phyloP scores from a whole-genome alignment of 2,329 filamentous ascomycete genomes.

The Penicillium frequentans region DNA sequence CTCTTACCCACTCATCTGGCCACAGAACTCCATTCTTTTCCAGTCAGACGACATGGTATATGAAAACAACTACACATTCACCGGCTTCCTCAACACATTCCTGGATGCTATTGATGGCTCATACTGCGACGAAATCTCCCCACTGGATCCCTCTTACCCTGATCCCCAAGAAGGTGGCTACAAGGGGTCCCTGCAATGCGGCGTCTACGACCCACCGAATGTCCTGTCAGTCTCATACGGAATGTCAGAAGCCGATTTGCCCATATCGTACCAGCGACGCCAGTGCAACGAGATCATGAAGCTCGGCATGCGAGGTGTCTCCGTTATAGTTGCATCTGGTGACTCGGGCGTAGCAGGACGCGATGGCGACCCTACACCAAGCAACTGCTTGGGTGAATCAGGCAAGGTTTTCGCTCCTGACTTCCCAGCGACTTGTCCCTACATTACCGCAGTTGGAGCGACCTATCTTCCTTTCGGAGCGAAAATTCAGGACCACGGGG shows the following conservation, averaged over 20 bases:
- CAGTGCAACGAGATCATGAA: slow-evolving; percentile 50
- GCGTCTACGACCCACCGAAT: slow-evolving; percentile 41
- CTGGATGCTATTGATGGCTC: slow-evolving; percentile 51
- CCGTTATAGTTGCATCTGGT: slow-evolving; percentile 48
- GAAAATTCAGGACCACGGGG: slow-evolving; percentile 29
- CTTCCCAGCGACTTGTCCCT: slow-evolving; percentile 38
- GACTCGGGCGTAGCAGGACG: slow-evolving; percentile 46
- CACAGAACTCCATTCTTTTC: slow-evolving; percentile 50
- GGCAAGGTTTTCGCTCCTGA: slow-evolving; percentile 39
- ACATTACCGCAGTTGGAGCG: slow-evolving; percentile 39
- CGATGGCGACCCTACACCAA: slow-evolving; percentile 27
- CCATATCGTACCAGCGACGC: slow-evolving; percentile 36
- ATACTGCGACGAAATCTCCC: slow-evolving; percentile 47
- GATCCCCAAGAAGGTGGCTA: slow-evolving; percentile 41
- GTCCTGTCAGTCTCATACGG: slow-evolving; percentile 41
- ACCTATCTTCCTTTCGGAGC: slow-evolving; percentile 37
- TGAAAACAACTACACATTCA: slow-evolving; percentile 38
- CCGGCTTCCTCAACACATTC: slow-evolving; percentile 49
- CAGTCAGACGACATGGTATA: slow-evolving; percentile 47
- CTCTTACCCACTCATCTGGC: slow-evolving; percentile 50
- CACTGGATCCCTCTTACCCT: slow-evolving; percentile 46
- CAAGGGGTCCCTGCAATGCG: slow-evolving; percentile 45
- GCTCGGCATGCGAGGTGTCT: slow-evolving; percentile 50
- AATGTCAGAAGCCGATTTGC: slow-evolving; percentile 32
- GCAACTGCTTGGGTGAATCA: slow-evolving; percentile 35